Evolutionary conservation across 2,329 filamentous ascomycete species (phyloP), one percentile per base, ranked within the genome.

Genomic region (Colletotrichum musicola): DNA sequence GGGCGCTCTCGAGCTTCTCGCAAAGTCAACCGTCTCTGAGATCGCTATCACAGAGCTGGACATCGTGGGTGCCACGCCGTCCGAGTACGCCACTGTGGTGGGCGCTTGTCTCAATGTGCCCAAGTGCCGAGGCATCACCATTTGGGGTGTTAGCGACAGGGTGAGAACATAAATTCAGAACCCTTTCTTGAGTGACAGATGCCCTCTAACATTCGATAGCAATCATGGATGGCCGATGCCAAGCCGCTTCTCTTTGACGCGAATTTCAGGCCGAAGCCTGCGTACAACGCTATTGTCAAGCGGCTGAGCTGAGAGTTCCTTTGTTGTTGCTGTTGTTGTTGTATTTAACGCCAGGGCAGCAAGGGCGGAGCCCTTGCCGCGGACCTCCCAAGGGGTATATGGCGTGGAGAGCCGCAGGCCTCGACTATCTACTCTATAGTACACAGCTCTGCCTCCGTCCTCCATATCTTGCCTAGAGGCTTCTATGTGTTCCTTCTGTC

Each of bases 21-120:
- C 86, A 30, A 77, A 74, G 10, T 80, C 84, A 3, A 84, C 82
- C 10, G 77, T 82, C 13, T 77, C 77, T 40, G 89, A 92, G 74
- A 84, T 90, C 47, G 89, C 90, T 7, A 83, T 92, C 56, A 92
- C 90, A 1, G 90, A 92, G 80, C 83, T 92, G 25, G 91, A 93
- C 75, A 92, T 93, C 74, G 83, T 85, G 57, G 80, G 80, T n/a
- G 89, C 87, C 4, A 80, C 84, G 20, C 72, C 84, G 2, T 77
- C 78, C 14, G 90, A 92, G 76, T 92, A 90, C 73, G 78, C 84
- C 20, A 83, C 84, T 40, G 83, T 88, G 25, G 82, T 84, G 70
- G 82, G 86, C 58, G 89, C 86, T 6, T 93, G 90, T 73, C 75
- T 90, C 46, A 79, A 83, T 22, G 80, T 88, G 60, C 69, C 81